Base-by-base conservation (phyloP, 352 stramenopile genomes). In the Aphanomyces stellatus region DNA sequence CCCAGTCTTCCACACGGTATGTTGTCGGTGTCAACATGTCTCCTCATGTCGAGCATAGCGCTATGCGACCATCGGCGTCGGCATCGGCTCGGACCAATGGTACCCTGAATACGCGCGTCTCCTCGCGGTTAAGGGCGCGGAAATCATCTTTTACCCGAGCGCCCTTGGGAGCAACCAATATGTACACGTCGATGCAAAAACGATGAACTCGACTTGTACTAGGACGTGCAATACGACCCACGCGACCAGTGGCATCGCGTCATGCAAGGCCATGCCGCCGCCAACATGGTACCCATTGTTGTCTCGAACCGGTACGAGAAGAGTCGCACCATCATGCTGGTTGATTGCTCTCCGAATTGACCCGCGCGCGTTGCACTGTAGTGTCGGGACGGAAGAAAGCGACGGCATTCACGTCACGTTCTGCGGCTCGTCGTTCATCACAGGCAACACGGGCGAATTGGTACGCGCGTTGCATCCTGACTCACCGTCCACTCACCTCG, bases 1-100 rank as follows among this genome's bases (percentile, higher is more conserved):
- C 69, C 88, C 87, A 76, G 89, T 96, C 33, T 97, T 86, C 80
- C 70, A 95, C 57, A 97, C 91, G 66, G 85, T 91, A 46, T n/a
- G 79, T 61, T n/a, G 17, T 17, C 11, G 19, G 2, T 3, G 10
- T 3, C 34, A 55, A n/a, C 2, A 10, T 55, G 31, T 69, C 19
- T 63, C 19, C 28, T 30, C 22, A 43, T 34, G 34, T 3, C 25
- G 49, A 51, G 4, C 43, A 13, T 53, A 93, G 85, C 82, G 82
- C 33, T 97, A 94, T 31, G 90, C 84, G 2, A 85, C 82, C 37
- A 85, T 97, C 41, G 90, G 91, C 11, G 82, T 97, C 3, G 88
- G 85, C n/a, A 93, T 97, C 37, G 93, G 91, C 42, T 95, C 87
- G 62, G 91, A 97, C 65, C 89, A 97, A 66, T 97, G 89, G 91